Percentiles rank a stretch among this genome's conserved stretches.
Evolutionary conservation across 805 yeast genomes (phyloP).

Genomic region (Suhomyces vadensis): DNA sequence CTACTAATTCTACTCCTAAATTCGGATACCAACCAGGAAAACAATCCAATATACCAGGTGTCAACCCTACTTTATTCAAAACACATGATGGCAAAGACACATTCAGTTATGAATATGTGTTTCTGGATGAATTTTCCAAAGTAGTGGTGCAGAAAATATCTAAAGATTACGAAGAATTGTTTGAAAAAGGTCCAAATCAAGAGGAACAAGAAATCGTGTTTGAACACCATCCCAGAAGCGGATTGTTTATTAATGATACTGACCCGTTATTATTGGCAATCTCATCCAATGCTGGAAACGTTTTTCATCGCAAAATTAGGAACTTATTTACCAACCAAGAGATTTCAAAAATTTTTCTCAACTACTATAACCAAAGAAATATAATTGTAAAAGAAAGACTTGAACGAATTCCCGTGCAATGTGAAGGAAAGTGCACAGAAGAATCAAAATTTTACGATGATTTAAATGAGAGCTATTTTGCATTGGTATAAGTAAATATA

Average conservation of each 20-base stretch:
- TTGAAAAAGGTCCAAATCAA: not conserved
- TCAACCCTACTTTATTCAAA: no score
- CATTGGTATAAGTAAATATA: no score
- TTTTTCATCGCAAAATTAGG: not conserved
- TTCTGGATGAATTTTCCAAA: not conserved
- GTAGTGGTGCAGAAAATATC: not conserved
- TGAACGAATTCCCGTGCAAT: not conserved
- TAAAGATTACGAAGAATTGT: not conserved
- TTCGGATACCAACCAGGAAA: no score
- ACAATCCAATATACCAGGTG: no score
- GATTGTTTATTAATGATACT: constrained; percentile 7
- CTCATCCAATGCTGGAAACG: not conserved
- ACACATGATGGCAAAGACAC: no score
- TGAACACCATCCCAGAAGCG: not conserved
- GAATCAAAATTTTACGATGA: constrained; percentile 9
- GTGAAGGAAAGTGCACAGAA: not conserved
- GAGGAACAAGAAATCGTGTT: not conserved
- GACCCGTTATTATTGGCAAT: constrained; percentile 9
- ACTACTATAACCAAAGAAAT: constrained; percentile 2
- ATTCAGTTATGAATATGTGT: no score
- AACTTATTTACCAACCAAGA: not conserved
- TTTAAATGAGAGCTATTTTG: not conserved
- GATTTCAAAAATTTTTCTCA: not conserved
- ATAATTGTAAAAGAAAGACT: not conserved
- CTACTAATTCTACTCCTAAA: no score